phyloP scores from a whole-genome alignment of 2,329 filamentous ascomycete species.

The Diaporthe eres region DNA sequence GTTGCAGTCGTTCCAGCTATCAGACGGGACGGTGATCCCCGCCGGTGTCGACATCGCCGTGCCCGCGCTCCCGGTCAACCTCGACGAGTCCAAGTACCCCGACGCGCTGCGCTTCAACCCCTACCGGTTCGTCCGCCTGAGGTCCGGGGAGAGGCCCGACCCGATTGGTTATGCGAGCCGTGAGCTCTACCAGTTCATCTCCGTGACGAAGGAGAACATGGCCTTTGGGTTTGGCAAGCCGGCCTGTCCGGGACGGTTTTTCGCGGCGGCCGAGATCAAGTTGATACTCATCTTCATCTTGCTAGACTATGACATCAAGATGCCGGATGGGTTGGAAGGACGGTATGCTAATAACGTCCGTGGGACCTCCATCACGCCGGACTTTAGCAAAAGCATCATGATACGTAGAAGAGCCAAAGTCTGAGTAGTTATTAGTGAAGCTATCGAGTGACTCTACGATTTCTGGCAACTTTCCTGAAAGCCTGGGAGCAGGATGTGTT shows the following conservation, averaged over 20 bases:
- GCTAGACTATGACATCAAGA: constrained; percentile 48
- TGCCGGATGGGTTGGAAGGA: constrained; percentile 44
- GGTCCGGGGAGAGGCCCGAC: constrained; percentile 45
- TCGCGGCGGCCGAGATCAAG: constrained; percentile 54
- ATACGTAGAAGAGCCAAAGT: neutral
- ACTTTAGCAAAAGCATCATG: constrained; percentile 6
- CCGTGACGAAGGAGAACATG: constrained; percentile 50
- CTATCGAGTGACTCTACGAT: neutral
- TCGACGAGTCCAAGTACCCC: constrained; percentile 55
- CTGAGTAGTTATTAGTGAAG: neutral
- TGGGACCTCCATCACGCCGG: constrained; percentile 9
- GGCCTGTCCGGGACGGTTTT: constrained; percentile 55
- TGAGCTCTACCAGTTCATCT: constrained; percentile 58
- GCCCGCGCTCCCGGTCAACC: constrained; percentile 54
- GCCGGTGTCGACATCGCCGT: constrained; percentile 59
- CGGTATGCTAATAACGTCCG: constrained; percentile 46
- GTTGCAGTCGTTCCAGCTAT: constrained; percentile 63
- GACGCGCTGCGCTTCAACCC: constrained; percentile 56
- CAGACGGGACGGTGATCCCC: constrained; percentile 65
- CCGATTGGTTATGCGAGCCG: constrained; percentile 44
- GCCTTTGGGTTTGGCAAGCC: constrained; percentile 57
- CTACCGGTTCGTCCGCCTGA: constrained; percentile 47
- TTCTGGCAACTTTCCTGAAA: neutral
- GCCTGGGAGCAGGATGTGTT: neutral
- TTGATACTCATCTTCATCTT: constrained; percentile 50